Percentiles rank a stretch among this genome's conserved stretches.
These are phyloP conservation scores for Pleurotus giganteus DNA, from an alignment of 768 basidiomycete species.

Conservation along the genomic window DNA sequence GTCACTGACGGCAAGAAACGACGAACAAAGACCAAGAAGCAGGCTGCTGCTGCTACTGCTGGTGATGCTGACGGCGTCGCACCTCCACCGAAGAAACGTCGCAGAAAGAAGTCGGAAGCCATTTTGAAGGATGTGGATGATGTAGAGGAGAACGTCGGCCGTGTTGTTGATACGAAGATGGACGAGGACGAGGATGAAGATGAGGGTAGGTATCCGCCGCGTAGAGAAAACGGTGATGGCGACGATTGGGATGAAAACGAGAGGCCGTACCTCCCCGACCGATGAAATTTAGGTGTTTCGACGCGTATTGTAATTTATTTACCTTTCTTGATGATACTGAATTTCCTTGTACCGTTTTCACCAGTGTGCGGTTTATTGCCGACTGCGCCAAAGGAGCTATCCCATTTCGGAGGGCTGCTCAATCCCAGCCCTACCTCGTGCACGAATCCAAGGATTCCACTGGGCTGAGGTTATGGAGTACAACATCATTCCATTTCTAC, in stretches of 20 bases:
- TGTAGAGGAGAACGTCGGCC: slow-evolving; percentile 27
- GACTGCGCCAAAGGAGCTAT: too few species aligned
- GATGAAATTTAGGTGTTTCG: neutral
- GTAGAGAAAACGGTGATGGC: slow-evolving; percentile 35
- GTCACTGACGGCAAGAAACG: slow-evolving; percentile 57
- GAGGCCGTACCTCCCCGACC: neutral
- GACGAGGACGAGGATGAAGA: slow-evolving; percentile 34
- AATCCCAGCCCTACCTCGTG: too few species aligned
- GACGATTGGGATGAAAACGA: slow-evolving; percentile 31
- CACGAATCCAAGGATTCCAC: too few species aligned
- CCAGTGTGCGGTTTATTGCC: too few species aligned
- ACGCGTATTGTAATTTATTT: neutral
- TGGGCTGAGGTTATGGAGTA: too few species aligned
- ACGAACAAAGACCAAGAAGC: slow-evolving; percentile 51
- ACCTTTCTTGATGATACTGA: neutral
- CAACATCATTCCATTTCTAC: too few species aligned
- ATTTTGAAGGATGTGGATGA: slow-evolving; percentile 30
- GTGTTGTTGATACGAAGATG: slow-evolving; percentile 27
- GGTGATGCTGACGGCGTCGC: slow-evolving; percentile 32
- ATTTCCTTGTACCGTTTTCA: neutral
- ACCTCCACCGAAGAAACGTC: slow-evolving; percentile 44
- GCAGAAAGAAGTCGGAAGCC: slow-evolving; percentile 45
- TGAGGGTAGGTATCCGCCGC: slow-evolving; percentile 14
- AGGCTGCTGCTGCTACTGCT: slow-evolving; percentile 29
- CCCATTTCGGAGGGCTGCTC: too few species aligned